phyloP scores from a whole-genome alignment of 176 grass and related monocot genomes.

The Raddia guianensis region DNA sequence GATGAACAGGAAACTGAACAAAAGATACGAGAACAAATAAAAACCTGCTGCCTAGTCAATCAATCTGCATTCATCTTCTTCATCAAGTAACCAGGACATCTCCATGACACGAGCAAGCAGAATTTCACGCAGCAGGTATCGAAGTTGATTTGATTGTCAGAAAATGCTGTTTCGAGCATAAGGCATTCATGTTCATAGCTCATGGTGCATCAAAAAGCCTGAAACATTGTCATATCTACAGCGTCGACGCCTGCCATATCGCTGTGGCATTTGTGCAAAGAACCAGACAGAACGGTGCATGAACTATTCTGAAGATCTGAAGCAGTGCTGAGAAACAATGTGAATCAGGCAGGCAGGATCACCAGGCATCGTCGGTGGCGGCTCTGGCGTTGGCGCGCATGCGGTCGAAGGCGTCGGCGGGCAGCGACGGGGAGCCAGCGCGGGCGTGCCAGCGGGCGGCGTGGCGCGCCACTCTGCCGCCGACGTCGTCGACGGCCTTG shows the following conservation, averaged over 20 bases:
- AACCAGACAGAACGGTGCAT: no score
- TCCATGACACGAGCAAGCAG: neutral
- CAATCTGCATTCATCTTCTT: no score
- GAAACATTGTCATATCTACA: neutral
- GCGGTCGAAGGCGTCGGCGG: slow-evolving; percentile 46
- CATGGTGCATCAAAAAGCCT: neutral
- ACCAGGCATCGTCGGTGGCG: slow-evolving; percentile 50
- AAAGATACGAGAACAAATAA: no score
- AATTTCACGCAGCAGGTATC: no score
- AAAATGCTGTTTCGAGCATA: no score
- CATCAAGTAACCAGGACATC: no score
- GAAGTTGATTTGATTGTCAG: no score
- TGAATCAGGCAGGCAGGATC: slow-evolving; percentile 24
- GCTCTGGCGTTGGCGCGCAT: slow-evolving; percentile 53
- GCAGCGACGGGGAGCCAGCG: slow-evolving; percentile 37
- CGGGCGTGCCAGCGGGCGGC: slow-evolving; percentile 45
- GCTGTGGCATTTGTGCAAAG: neutral
- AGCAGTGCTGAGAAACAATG: neutral
- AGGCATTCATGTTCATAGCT: neutral
- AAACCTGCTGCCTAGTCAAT: no score
- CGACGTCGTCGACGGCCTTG: slow-evolving; percentile 47
- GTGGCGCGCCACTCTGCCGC: slow-evolving; percentile 35
- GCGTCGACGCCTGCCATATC: neutral
- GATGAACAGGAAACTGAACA: no score
- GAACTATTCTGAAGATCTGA: no score